Conservation (phyloP, 2,329 filamentous ascomycete species). For the Thyridium curvatum region DNA sequence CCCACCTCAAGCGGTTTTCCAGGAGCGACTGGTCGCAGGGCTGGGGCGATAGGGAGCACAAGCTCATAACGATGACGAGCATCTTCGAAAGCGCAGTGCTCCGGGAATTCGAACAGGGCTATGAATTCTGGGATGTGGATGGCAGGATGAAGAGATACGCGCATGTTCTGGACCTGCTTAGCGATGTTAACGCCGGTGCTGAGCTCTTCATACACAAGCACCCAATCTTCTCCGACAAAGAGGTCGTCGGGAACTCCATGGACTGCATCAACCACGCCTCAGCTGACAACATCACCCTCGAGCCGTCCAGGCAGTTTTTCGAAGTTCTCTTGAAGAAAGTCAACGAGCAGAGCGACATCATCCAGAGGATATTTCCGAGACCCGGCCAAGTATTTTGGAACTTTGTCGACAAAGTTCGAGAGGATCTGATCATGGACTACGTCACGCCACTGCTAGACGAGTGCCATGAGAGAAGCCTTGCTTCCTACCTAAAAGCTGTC, state of each 20-base stretch:
- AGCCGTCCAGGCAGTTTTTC: conserved; percentile 79
- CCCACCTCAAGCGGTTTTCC: conserved; percentile 72
- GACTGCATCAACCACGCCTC: conserved; percentile 70
- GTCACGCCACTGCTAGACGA: conserved; percentile 82
- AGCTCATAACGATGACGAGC: conserved; percentile 65
- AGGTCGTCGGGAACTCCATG: conserved; percentile 65
- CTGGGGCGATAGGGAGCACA: conserved; percentile 64
- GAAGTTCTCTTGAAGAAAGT: conserved; percentile 65
- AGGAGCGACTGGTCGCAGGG: conserved; percentile 76
- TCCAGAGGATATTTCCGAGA: conserved; percentile 76
- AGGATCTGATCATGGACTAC: conserved; percentile 83
- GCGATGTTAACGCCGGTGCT: conserved; percentile 70
- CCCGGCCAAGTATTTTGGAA: conserved; percentile 65
- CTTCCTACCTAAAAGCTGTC: conserved; percentile 77
- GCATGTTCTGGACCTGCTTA: conserved; percentile 74
- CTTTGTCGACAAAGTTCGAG: conserved; percentile 75
- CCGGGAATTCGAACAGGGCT: conserved; percentile 88
- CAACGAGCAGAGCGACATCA: conserved; percentile 74
- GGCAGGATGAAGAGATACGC: conserved; percentile 87
- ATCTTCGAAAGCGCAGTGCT: conserved; percentile 90
- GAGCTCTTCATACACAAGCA: conserved; percentile 89
- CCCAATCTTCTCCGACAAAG: conserved; percentile 69
- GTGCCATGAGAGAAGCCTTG: conserved; percentile 67
- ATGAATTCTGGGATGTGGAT: conserved; percentile 81
- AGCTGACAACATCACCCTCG: conserved; percentile 64